Base-by-base conservation (phyloP, 441 rosid species). In the Flueggea neowawraea region DNA sequence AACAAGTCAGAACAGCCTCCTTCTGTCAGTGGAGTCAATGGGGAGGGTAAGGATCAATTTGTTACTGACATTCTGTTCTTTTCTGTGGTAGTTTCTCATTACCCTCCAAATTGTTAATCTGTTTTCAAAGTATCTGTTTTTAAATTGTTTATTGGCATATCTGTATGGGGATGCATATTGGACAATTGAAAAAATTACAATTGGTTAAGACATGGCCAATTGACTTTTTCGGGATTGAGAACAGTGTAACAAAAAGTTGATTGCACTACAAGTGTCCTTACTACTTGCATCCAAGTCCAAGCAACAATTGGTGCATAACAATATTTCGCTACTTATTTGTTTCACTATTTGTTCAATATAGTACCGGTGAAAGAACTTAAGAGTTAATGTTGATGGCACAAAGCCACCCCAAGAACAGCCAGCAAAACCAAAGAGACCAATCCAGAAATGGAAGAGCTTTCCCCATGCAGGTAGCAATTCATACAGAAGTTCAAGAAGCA, bases 361-460 rank as follows among this genome's bases (percentile, higher is more conserved):
- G 91, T 67, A 74, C 63, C 73, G 6, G 71, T 62, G 12, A 83
- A 70, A 67, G 97, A 91, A 68, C 80, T 84, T 58, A 67, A 67
- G 54, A 63, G 73, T 95, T 64, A 84, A 95, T 62, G 36, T 95
- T 17, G 91, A 90, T 63, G 73, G 82, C 31, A 83, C 81, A 64
- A 80, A 73, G 76, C 70, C 83, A 71, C 63, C 72, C 17, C 77
- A 71, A 56, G 95, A 86, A 78, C 86, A 73, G 62, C 57, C 68
- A 16, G 63, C 84, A 53, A 91, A 80, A 73, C 78, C 63, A 47
- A 89, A 82, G 77, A 87, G 85, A 57, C 75, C 90, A n/a, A 70
- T 95, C 44, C 87, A 88, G 41, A 95, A 86, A 54, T 89, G 96
- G 95, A 84, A 88, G 79, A 89, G 90, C 79, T 86, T 87, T 76